A percentile compares a stretch with the other conserved stretches of the same genome.
Evolutionary conservation across 2,329 filamentous ascomycete species (phyloP).

Genomic region (Fusarium sterilihyphosum): DNA sequence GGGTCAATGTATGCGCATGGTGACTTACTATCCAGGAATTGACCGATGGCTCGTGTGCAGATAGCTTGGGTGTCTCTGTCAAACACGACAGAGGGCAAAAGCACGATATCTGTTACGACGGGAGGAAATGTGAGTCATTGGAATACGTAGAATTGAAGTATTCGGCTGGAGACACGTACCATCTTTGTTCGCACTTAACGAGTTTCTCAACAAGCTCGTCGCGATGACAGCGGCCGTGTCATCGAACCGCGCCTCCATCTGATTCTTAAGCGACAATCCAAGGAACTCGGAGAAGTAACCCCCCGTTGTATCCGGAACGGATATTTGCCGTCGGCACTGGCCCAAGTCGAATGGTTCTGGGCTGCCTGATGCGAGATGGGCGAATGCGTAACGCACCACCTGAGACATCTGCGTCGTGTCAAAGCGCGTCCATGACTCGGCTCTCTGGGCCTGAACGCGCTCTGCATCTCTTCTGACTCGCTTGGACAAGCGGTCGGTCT

Average conservation of each 20-base stretch:
- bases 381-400: background rate
- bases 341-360: background rate
- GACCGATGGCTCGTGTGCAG: background rate
- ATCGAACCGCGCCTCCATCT: background rate
- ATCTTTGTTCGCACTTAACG: background rate
- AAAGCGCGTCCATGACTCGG: background rate
- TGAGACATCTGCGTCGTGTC: background rate
- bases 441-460: background rate
- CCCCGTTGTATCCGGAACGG: background rate
- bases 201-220: background rate
- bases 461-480: background rate
- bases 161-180: background rate
- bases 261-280: background rate
- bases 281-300: background rate
- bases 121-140: background rate
- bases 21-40: background rate
- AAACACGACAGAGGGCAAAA: background rate
- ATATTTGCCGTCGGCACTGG: background rate
- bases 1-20: background rate
- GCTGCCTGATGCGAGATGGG: background rate
- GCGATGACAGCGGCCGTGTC: background rate
- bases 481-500: background rate
- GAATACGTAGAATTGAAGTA: accelerated
- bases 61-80: background rate
- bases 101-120: background rate